Conservation (phyloP, 768 basidiomycete genomes). For the Tylopilus balloui region DNA sequence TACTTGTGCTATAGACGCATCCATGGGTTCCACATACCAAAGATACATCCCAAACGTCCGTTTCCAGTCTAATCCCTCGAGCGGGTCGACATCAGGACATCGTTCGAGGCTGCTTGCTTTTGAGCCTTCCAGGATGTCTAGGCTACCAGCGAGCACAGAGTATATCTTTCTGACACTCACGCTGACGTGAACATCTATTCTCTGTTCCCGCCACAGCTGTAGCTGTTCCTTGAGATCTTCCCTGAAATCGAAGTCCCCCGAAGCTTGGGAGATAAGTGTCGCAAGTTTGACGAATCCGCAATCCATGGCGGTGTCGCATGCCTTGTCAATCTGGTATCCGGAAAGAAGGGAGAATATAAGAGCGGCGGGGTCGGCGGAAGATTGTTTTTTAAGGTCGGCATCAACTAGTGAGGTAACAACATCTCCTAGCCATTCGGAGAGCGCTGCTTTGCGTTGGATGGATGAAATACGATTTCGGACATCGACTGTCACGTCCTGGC, state of each 20-base stretch:
- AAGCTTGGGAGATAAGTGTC: conserved; percentile 82
- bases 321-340: conserved; percentile 84
- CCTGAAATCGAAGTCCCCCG: conserved; percentile 70
- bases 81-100: conserved; percentile 55
- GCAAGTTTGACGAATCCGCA: conserved; percentile 80
- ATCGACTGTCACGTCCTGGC: conserved; percentile 49
- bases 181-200: conserved; percentile 64
- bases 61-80: conserved; percentile 87
- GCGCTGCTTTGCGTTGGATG: conserved; percentile 69
- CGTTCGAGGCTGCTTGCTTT: conserved; percentile 49
- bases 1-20: conserved; percentile 65
- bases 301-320: conserved; percentile 69
- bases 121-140: conserved; percentile 53
- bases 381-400: conserved; percentile 53
- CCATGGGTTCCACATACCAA: conserved; percentile 79
- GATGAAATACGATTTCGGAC: conserved; percentile 55
- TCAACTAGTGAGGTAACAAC: conserved; percentile 70
- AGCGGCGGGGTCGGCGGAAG: conserved; percentile 42
- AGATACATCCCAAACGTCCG: conserved; percentile 84
- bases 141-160: conserved; percentile 75
- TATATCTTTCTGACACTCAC: conserved; percentile 74
- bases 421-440: conserved; percentile 82
- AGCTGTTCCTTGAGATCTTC: conserved; percentile 73
- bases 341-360: conserved; percentile 75
- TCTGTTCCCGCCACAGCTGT: conserved; percentile 76